Evolutionary conservation across 768 basidiomycete species (phyloP).

Genomic region (Gloeophyllum trabeum): DNA sequence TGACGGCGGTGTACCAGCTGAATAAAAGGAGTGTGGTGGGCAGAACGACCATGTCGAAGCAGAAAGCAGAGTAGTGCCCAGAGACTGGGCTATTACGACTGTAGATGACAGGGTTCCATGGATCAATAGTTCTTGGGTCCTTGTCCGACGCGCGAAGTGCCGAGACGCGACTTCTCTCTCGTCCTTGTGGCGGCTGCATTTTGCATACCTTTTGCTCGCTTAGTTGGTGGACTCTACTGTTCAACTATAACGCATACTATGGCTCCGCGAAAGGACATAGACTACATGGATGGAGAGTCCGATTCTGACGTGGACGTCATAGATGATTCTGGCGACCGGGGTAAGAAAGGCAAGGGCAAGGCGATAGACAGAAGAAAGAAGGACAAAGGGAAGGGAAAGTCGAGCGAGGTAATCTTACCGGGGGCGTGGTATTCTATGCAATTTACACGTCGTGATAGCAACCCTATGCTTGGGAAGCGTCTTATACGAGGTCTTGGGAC

Average conservation of each 20-base stretch:
- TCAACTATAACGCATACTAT: no score
- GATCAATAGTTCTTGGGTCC: no score
- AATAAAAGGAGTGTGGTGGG: conserved; percentile 45
- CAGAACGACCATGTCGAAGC: conserved; percentile 10
- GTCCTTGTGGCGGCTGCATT: no score
- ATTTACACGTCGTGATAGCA: conserved; percentile 29
- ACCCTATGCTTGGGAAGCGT: conserved; percentile 94
- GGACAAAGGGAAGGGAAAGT: conserved; percentile 45
- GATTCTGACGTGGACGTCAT: conserved; percentile 64
- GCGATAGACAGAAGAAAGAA: conserved; percentile 36
- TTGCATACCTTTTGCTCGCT: no score
- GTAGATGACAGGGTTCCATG: no score
- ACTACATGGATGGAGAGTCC: conserved; percentile 37
- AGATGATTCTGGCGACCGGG: conserved; percentile 31
- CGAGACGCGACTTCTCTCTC: no score
- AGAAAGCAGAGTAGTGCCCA: no score
- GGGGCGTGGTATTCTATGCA: neutral
- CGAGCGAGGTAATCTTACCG: conserved; percentile 31
- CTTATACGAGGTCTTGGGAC: conserved; percentile 93
- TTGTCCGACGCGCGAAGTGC: no score
- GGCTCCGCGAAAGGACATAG: no score
- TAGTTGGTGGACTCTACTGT: no score
- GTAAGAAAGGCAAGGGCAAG: conserved; percentile 40
- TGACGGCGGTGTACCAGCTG: conserved; percentile 22
- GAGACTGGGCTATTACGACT: no score